Evolutionary conservation across 2,329 filamentous ascomycete genomes (phyloP).

Genomic region (Xylaria sp.): DNA sequence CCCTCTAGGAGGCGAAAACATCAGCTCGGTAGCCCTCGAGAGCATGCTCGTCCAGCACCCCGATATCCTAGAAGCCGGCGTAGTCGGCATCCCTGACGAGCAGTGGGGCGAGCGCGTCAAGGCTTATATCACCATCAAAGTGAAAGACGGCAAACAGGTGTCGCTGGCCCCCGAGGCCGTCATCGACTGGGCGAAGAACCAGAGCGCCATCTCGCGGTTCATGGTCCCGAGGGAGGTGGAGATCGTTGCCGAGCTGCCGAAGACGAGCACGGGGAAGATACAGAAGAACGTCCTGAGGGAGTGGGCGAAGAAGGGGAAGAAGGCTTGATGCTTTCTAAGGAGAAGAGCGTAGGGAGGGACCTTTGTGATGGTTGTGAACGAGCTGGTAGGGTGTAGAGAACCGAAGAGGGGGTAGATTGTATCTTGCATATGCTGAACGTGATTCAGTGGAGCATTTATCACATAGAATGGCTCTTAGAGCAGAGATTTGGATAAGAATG

Average conservation of each 20-base stretch:
- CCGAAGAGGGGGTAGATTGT: too few relatives aligned
- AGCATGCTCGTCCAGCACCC: conserved; percentile 88
- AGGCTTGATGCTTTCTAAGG: too few relatives aligned
- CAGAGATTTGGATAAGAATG: neutral
- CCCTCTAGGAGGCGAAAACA: conserved; percentile 84
- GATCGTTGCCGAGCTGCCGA: conserved; percentile 85
- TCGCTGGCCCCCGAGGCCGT: conserved; percentile 68
- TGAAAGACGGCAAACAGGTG: conserved; percentile 53
- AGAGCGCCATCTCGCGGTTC: conserved; percentile 83
- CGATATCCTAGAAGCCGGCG: conserved; percentile 86
- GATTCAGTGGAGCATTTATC: neutral
- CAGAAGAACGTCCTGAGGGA: conserved; percentile 91
- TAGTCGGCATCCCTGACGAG: conserved; percentile 83
- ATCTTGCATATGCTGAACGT: neutral
- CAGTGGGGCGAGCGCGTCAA: conserved; percentile 98
- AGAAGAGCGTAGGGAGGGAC: too few relatives aligned
- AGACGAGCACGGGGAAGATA: conserved; percentile 96
- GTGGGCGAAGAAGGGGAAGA: conserved; percentile 68
- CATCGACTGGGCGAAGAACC: conserved; percentile 83
- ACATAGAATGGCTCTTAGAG: neutral
- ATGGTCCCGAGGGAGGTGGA: conserved; percentile 81
- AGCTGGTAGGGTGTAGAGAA: too few relatives aligned
- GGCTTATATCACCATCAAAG: conserved; percentile 84
- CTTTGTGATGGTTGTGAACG: too few relatives aligned
- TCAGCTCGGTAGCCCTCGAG: conserved; percentile 91